Evolutionary conservation across 805 yeast species (phyloP), one percentile per base, ranked within the genome.

Genomic region (Kluyveromyces starmeri): DNA sequence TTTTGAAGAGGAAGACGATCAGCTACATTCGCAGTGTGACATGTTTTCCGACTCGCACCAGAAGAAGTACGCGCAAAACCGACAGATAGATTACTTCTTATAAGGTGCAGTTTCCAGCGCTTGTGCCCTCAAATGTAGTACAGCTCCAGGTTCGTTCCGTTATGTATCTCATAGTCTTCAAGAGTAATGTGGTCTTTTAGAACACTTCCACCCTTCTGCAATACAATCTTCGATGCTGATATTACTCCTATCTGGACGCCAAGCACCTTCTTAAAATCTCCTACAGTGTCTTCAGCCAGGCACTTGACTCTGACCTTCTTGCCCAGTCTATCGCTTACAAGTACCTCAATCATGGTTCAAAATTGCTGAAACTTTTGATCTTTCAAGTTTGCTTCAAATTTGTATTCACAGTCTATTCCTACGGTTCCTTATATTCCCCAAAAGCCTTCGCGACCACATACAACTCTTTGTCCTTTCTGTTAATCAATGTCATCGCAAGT

Each of bases 121-220:
- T n/a, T n/a, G n/a, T n/a, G n/a, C n/a, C n/a, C n/a, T 14, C 16
- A 26, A 7, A 26, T 63, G 51, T 82, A 82, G 48, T 84, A 92
- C 55, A 89, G 61, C 59, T 89, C 98, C 44, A 89, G 59, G 56
- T 79, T 84, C 41, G 82, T 78, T 7, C 95, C 94, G 55, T 86
- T 79, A 51, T 86, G 95, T 13, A 89, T 76, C 55, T 89, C 98
- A 53, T 92, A 89, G 57, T 89, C 98, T n/a, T 81, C 95, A 28
- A 89, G 64, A 1, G 88, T 70, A 36, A 89, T 89, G 53, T 88
- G 96, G 50, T 89, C 92, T 53, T 92, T 92, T 55, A 74, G 76
- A 0, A 83, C 73, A 44, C 75, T 79, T 49, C 85, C 78, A 1
- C 96, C 96, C 51, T 84, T 88, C 56, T 85, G 88, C 42, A 89